Evolutionary conservation across 768 basidiomycete genomes (phyloP).

Genomic region (Russula compacta): DNA sequence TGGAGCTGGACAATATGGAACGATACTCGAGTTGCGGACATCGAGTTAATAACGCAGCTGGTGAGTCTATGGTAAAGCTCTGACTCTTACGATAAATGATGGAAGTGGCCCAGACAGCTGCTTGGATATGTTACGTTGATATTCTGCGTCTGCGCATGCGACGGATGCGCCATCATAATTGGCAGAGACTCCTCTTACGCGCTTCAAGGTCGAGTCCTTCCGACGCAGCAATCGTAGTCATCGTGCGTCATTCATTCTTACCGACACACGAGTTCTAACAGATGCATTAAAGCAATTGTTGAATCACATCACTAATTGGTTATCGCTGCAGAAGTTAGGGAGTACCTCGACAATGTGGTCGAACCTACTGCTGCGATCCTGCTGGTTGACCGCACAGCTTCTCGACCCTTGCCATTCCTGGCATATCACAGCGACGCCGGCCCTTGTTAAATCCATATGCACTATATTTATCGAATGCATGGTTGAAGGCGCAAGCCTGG

Average conservation of each 20-base stretch:
- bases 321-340: not conserved
- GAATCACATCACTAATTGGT: not conserved
- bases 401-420: conserved; percentile 10
- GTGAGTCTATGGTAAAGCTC: conserved; percentile 29
- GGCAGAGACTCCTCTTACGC: conserved; percentile 15
- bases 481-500: not conserved
- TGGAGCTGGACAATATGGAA: conserved; percentile 63
- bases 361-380: conserved; percentile 8
- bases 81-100: not conserved
- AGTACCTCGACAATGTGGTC: not conserved
- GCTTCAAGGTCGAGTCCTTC: conserved; percentile 7
- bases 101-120: conserved; percentile 34
- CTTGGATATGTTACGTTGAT: conserved; percentile 43
- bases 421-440: not conserved
- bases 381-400: conserved; percentile 15
- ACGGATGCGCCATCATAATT: conserved; percentile 8
- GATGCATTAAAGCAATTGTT: conserved; percentile 1
- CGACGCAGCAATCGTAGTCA: conserved; percentile 12
- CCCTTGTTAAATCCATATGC: conserved; percentile 4
- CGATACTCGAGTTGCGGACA: conserved; percentile 41
- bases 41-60: conserved; percentile 40
- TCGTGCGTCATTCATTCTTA: conserved; percentile 6
- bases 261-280: not conserved
- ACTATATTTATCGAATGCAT: conserved; percentile 7
- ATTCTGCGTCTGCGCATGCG: not conserved